Conservation (phyloP, 768 basidiomycete genomes). For the Lyophyllum decastes region DNA sequence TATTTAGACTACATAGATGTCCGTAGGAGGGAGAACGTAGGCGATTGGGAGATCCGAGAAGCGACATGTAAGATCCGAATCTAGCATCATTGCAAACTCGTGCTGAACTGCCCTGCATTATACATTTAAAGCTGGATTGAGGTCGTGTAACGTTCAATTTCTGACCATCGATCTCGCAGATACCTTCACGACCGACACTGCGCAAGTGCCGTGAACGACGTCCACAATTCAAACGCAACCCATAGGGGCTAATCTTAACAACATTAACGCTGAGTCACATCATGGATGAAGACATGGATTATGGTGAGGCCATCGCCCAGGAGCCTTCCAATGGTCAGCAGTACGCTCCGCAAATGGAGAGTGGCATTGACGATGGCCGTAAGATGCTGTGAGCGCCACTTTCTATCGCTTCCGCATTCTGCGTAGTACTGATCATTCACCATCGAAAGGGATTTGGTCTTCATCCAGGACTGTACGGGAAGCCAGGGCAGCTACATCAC, state of each 20-base stretch:
- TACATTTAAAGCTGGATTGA: conserved; percentile 21
- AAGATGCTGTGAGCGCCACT: conserved; percentile 72
- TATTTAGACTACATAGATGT: conserved; percentile 14
- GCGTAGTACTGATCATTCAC: conserved; percentile 18
- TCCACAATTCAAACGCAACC: conserved; percentile 1
- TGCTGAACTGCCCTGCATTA: conserved; percentile 20
- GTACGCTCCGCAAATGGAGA: conserved; percentile 26
- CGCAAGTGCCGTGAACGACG: background rate
- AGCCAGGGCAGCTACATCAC: conserved; percentile 89
- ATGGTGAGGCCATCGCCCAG: conserved; percentile 42
- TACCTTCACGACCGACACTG: conserved; percentile 6
- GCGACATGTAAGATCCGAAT: conserved; percentile 49
- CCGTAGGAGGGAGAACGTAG: background rate
- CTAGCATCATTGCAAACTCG: conserved; percentile 32
- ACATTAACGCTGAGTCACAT: conserved; percentile 17
- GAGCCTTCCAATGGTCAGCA: conserved; percentile 38
- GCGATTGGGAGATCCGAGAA: conserved; percentile 27
- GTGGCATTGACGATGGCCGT: conserved; percentile 37
- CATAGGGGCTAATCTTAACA: conserved; percentile 13
- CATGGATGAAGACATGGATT: conserved; percentile 86
- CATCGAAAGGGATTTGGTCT: conserved; percentile 78
- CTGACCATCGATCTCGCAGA: conserved; percentile 26
- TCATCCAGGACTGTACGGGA: conserved; percentile 94
- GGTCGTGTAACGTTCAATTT: conserved; percentile 13
- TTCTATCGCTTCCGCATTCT: conserved; percentile 3